These are phyloP conservation scores for Urtica urens DNA, from an alignment of 306 rosid species.

Conservation along the genomic window DNA sequence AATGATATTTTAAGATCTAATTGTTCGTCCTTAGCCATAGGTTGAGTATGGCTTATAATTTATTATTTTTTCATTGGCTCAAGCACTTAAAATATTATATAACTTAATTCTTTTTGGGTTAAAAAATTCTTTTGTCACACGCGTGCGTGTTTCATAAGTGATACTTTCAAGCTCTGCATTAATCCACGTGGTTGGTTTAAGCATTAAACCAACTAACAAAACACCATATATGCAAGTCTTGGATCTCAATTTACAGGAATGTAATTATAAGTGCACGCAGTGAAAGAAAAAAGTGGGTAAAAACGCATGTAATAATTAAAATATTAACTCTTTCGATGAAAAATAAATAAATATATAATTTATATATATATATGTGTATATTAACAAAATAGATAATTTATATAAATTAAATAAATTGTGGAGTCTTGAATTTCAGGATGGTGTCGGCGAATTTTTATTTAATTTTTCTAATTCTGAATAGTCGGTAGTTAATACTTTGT, in stretches of 20 bases:
- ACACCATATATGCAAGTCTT: not conserved
- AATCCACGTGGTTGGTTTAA: conserved; percentile 12
- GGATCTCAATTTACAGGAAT: not conserved
- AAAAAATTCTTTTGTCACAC: conserved; percentile 2
- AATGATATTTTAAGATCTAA: not conserved
- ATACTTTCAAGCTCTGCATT: conserved; percentile 16
- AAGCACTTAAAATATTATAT: conserved; percentile 17
- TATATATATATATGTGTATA: too few relatives aligned
- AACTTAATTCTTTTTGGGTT: conserved; percentile 15
- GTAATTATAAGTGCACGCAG: too few relatives aligned
- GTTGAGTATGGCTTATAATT: not conserved
- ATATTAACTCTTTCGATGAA: too few relatives aligned
- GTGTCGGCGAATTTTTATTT: too few relatives aligned
- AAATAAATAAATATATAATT: too few relatives aligned
- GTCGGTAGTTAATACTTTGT: not conserved
- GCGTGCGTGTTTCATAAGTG: conserved; percentile 19
- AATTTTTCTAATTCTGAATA: too few relatives aligned
- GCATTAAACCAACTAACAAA: conserved; percentile 5
- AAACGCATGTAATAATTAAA: too few relatives aligned
- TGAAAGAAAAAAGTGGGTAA: too few relatives aligned
- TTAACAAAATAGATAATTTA: too few relatives aligned
- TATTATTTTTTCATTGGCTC: conserved; percentile 1
- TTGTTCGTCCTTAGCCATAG: not conserved
- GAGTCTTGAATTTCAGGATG: too few relatives aligned
- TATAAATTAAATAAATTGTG: too few relatives aligned